These are phyloP conservation scores for Pythium coloratum DNA, from an alignment of 352 stramenopile species.

Conservation along the genomic window DNA sequence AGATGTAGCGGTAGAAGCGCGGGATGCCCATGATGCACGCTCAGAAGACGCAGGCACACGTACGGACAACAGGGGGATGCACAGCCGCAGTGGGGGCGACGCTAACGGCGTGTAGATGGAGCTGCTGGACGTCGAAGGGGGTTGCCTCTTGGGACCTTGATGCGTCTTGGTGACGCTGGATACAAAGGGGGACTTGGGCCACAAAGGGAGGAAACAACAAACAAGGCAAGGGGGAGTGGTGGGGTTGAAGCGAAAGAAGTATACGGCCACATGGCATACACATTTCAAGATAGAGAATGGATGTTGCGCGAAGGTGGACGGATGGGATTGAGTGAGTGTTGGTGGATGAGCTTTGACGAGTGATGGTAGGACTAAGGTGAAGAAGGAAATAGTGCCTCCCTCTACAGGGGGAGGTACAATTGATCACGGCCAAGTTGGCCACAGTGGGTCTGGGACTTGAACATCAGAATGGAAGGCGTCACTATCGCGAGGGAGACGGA, in stretches of 20 bases:
- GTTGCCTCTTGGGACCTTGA: background rate
- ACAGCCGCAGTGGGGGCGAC: background rate
- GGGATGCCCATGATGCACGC: conserved; percentile 83
- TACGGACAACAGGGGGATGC: background rate
- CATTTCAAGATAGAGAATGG: background rate
- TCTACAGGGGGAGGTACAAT: background rate
- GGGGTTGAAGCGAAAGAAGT: conserved; percentile 20
- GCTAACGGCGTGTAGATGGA: background rate
- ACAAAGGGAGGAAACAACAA: background rate
- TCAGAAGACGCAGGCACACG: background rate
- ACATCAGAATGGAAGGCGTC: conserved; percentile 8
- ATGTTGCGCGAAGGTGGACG: conserved; percentile 21
- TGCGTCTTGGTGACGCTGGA: background rate
- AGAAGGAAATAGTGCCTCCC: too few relatives aligned
- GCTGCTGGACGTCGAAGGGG: too few relatives aligned
- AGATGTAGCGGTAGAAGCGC: conserved; percentile 93
- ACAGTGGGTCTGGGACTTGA: conserved; percentile 1
- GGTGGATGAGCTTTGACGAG: conserved; percentile 14
- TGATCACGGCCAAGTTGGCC: background rate
- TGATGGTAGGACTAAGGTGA: conserved; percentile 7
- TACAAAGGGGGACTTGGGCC: background rate
- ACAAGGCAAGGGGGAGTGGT: background rate
- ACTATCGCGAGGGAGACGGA: conserved; percentile 7
- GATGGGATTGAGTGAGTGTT: conserved; percentile 6
- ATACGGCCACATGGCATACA: conserved; percentile 21